Conservation (phyloP, 2,329 filamentous ascomycete species). For the Neospermospora avenae region DNA sequence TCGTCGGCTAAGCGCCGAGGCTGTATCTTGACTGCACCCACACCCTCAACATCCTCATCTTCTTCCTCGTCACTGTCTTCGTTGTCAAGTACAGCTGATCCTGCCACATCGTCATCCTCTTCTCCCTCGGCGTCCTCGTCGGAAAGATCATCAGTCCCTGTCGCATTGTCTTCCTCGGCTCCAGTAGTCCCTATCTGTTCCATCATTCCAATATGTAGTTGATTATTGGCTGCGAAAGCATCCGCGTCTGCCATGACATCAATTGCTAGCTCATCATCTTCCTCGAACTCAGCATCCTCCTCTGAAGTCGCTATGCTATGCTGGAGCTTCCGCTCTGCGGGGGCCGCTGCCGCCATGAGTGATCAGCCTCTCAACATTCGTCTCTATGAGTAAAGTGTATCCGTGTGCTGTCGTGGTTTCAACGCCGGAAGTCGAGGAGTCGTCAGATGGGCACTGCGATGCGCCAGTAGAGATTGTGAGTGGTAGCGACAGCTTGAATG, state of each 20-base stretch:
- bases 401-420: background rate
- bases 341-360: conserved; percentile 32
- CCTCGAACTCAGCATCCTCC: conserved; percentile 37
- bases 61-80: conserved; percentile 40
- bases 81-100: conserved; percentile 38
- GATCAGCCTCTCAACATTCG: conserved; percentile 25
- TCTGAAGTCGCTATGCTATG: conserved; percentile 35
- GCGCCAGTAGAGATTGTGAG: background rate
- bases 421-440: background rate
- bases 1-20: conserved; percentile 28
- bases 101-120: conserved; percentile 35
- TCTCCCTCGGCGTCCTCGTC: conserved; percentile 40
- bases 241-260: conserved; percentile 31
- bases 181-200: conserved; percentile 22
- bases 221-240: conserved; percentile 35
- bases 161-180: conserved; percentile 21
- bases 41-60: conserved; percentile 38
- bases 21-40: conserved; percentile 37
- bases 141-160: conserved; percentile 32
- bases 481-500: background rate
- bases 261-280: conserved; percentile 33
- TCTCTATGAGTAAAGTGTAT: background rate
- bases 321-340: conserved; percentile 34
- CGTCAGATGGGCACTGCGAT: background rate
- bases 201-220: conserved; percentile 35